These are phyloP conservation scores for Clitopilus passeckerianus DNA, from an alignment of 768 basidiomycete genomes.

Conservation along the genomic window DNA sequence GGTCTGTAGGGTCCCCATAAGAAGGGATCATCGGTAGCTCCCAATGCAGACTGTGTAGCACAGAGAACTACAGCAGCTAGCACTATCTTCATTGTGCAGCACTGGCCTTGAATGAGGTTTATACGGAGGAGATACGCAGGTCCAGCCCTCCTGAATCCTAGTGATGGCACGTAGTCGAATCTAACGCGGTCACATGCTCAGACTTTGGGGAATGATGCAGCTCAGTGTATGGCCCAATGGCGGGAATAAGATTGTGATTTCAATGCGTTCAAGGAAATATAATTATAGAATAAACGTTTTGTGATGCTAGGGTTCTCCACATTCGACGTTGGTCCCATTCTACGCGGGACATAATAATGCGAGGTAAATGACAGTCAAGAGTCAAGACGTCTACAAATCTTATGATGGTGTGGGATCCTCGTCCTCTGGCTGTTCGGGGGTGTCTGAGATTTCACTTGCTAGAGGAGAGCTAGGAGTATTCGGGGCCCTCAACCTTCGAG, in stretches of 20 bases:
- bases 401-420: not conserved
- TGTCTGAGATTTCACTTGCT: conserved; percentile 25
- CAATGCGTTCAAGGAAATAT: no score
- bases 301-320: no score
- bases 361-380: no score
- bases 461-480: conserved; percentile 26
- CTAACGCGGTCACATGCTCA: not conserved
- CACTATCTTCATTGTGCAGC: not conserved
- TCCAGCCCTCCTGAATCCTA: not conserved
- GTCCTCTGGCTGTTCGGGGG: conserved; percentile 9
- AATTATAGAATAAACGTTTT: no score
- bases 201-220: not conserved
- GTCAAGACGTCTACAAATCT: not conserved
- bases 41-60: not conserved
- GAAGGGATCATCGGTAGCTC: conserved; percentile 38
- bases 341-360: no score
- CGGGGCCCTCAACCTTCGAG: conserved; percentile 27
- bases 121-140: not conserved
- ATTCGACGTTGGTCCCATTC: no score
- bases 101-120: not conserved
- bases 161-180: not conserved
- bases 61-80: not conserved
- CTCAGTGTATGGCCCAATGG: not conserved
- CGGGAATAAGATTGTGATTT: no score
- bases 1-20: conserved; percentile 89